Evolutionary conservation across 2,329 filamentous ascomycete genomes (phyloP).

Genomic region (Clonostachys rosea): DNA sequence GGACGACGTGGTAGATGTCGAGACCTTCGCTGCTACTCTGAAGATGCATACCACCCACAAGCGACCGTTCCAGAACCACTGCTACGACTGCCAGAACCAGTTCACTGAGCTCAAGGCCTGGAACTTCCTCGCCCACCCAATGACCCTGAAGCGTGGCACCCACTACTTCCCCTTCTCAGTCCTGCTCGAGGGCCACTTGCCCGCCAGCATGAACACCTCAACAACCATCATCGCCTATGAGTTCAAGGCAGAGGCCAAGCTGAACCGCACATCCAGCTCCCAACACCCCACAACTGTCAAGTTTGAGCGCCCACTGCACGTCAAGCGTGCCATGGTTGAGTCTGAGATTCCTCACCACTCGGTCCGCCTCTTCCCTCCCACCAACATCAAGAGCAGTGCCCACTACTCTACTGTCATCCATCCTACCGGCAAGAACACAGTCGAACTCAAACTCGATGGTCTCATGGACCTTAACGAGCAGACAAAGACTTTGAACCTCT

Average conservation of each 20-base stretch:
- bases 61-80: conserved; percentile 76
- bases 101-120: conserved; percentile 73
- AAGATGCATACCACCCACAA: conserved; percentile 70
- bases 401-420: conserved; percentile 80
- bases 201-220: conserved; percentile 72
- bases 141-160: conserved; percentile 44
- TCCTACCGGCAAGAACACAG: conserved; percentile 76
- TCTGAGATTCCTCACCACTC: conserved; percentile 81
- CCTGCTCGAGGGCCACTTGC: conserved; percentile 79
- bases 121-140: conserved; percentile 63
- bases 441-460: conserved; percentile 81
- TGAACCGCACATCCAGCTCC: conserved; percentile 42
- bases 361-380: conserved; percentile 92
- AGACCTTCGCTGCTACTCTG: conserved; percentile 69
- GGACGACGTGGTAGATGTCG: conserved; percentile 62
- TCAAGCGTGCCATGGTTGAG: conserved; percentile 72
- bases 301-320: conserved; percentile 62
- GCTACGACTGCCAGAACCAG: conserved; percentile 69
- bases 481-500: conserved; percentile 69
- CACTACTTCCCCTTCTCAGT: conserved; percentile 89
- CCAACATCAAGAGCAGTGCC: conserved; percentile 83
- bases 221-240: conserved; percentile 74
- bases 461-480: conserved; percentile 67
- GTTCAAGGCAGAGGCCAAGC: conserved; percentile 63
- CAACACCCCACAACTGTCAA: conserved; percentile 36